Evolutionary conservation across 139 green algal species (phyloP), one percentile per base, ranked within the genome.

Genomic region (Volvox reticuliferus): DNA sequence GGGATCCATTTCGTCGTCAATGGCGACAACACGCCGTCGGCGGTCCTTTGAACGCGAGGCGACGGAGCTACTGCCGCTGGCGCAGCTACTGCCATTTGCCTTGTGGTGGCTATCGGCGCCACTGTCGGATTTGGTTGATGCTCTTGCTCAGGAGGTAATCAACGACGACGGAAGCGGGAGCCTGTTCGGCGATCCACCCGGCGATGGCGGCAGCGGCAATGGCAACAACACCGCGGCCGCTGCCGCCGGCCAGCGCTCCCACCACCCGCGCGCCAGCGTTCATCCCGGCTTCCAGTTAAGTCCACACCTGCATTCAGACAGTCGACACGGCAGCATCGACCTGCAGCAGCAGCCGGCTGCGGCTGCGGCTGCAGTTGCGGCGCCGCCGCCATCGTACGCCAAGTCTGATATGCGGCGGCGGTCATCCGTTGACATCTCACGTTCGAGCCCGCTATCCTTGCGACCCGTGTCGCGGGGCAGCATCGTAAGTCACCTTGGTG

Each of bases 101-200:
- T 35, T 89, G 35, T 69, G 37, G 67, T 89, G 83, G 83, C 83
- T 89, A 33, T 36, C 36, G 12, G 68, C 65, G 35, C 83, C 83
- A 0, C 17, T 44, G 12, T 44, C 67, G 21, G 83, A 89, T 37
- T 37, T 89, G 35, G 36, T 80, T 35, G 83, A 89, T 35, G 83
- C 67, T 5, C 36, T 89, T 28, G 83, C 83, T 21, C 83, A 89
- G 83, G 83, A 89, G 83, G 67, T 89, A 21, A n/a, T 89, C 21
- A 78, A 78, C 20, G 83, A 80, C 35, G 83, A 89, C 67, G 83
- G 67, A 36, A 71, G 36, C 36, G 83, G 68, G 0, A 44, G 67
- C 36, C 36, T 89, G 36, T 89, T 37, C 24, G 82, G 82, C 19
- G 82, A 65, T 35, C 21, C 21, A n/a, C 55, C 17, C 55, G 19